These are phyloP conservation scores for Coriolopsis trogii DNA, from an alignment of 1,284 basidiomycete genomes.

Conservation along the genomic window DNA sequence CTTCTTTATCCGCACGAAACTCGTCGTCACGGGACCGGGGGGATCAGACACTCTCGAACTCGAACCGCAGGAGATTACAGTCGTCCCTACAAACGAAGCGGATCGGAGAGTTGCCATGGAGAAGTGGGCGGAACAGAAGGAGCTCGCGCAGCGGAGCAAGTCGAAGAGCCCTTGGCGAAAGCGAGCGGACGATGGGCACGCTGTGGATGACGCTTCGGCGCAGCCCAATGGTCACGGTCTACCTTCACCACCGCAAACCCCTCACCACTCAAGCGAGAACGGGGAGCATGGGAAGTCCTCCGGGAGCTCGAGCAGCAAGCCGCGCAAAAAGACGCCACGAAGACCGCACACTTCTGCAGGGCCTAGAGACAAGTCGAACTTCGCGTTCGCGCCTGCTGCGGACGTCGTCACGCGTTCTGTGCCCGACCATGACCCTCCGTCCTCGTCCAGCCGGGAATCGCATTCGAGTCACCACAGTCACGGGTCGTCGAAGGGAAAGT, in stretches of 20 bases:
- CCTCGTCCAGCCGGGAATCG: slow-evolving; percentile 30
- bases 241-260: slow-evolving; percentile 24
- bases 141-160: slow-evolving; percentile 48
- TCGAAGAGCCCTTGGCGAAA: slow-evolving; percentile 59
- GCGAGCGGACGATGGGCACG: slow-evolving; percentile 21
- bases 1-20: slow-evolving; percentile 70
- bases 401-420: slow-evolving; percentile 11
- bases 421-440: slow-evolving; percentile 16
- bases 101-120: slow-evolving; percentile 68
- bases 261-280: slow-evolving; percentile 19
- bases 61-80: slow-evolving; percentile 62
- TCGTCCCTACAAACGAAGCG: slow-evolving; percentile 68
- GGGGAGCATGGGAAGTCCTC: slow-evolving; percentile 9
- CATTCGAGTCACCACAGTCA: slow-evolving; percentile 19
- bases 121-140: slow-evolving; percentile 55
- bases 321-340: slow-evolving; percentile 39
- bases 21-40: slow-evolving; percentile 57
- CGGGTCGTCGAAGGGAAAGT: slow-evolving; percentile 9
- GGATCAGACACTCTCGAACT: slow-evolving; percentile 68
- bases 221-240: slow-evolving; percentile 13
- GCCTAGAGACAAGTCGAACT: slow-evolving; percentile 54
- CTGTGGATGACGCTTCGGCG: slow-evolving; percentile 14
- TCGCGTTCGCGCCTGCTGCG: slow-evolving; percentile 31
- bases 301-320: slow-evolving; percentile 15
- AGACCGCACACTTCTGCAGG: slow-evolving; percentile 73